Evolutionary conservation across 1,139 yeast species (phyloP).

Genomic region (Suhomyces choctaworum): DNA sequence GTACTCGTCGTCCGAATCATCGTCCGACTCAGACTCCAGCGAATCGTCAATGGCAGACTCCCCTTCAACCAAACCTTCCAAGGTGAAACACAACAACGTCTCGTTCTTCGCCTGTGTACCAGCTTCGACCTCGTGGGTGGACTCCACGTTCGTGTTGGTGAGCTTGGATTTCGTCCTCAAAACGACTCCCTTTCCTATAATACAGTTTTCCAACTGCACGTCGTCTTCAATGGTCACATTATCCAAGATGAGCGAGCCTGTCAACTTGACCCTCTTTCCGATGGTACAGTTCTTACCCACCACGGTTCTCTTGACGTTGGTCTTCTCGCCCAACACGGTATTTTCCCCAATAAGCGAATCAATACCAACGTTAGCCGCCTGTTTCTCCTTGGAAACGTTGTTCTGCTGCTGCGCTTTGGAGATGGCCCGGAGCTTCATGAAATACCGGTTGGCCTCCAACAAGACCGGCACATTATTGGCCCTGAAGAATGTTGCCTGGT

Average conservation of each 20-base stretch:
- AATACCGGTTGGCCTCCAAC: conserved; percentile 86
- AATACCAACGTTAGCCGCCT: conserved; percentile 80
- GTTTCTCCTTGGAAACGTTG: conserved; percentile 51
- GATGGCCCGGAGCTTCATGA: conserved; percentile 55
- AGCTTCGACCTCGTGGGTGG: conserved; percentile 63
- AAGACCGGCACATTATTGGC: conserved; percentile 76
- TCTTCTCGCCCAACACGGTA: conserved; percentile 67
- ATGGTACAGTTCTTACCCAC: conserved; percentile 75
- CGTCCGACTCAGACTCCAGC: conserved; percentile 30
- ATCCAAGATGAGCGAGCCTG: conserved; percentile 80
- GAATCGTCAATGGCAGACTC: conserved; percentile 23
- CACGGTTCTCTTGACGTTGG: conserved; percentile 80
- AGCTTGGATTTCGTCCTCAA: conserved; percentile 62
- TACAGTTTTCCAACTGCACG: conserved; percentile 83
- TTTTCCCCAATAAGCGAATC: conserved; percentile 74
- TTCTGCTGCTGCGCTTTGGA: conserved; percentile 23
- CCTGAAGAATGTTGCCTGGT: conserved; percentile 68
- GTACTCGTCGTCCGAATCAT: conserved; percentile 31
- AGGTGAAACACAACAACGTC: conserved; percentile 64
- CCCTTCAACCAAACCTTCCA: conserved; percentile 51
- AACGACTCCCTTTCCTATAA: conserved; percentile 68
- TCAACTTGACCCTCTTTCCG: conserved; percentile 84
- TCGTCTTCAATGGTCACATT: conserved; percentile 78
- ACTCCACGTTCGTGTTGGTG: conserved; percentile 82
- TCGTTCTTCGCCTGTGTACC: conserved; percentile 80